phyloP scores from a whole-genome alignment of 306 rosid genomes.

The Albizia julibrissin region DNA sequence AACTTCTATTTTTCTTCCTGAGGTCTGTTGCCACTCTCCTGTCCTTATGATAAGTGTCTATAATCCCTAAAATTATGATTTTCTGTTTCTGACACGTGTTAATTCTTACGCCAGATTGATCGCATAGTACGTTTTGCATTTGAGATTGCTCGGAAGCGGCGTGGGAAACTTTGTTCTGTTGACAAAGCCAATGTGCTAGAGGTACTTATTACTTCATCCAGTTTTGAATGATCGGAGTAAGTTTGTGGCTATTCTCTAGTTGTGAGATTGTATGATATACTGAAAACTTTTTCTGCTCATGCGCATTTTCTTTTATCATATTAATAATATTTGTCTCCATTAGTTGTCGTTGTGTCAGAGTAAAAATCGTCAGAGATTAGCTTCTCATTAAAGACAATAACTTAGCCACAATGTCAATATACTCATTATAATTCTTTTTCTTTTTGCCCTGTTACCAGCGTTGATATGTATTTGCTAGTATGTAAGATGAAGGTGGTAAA shows the following conservation, averaged over 20 bases:
- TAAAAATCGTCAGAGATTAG: neutral
- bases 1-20: constrained; percentile 7
- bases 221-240: neutral
- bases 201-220: constrained; percentile 48
- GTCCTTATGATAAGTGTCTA: constrained; percentile 12
- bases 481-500: neutral
- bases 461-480: neutral
- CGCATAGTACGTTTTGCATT: constrained; percentile 88
- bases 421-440: neutral
- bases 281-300: constrained; percentile 1
- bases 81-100: constrained; percentile 3
- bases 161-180: constrained; percentile 82
- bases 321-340: neutral
- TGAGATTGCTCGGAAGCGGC: constrained; percentile 80
- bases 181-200: constrained; percentile 97
- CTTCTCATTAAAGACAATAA: neutral
- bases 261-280: constrained; percentile 15
- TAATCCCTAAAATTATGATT: constrained; percentile 26
- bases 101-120: constrained; percentile 64
- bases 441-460: neutral
- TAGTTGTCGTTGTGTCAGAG: neutral
- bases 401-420: neutral
- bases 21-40: constrained; percentile 6
- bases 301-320: constrained; percentile 7
- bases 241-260: neutral